Percentiles rank a stretch among this genome's conserved stretches.
Conservation (phyloP, 2,329 filamentous ascomycete genomes). For the Cladobotryum protrusum region DNA sequence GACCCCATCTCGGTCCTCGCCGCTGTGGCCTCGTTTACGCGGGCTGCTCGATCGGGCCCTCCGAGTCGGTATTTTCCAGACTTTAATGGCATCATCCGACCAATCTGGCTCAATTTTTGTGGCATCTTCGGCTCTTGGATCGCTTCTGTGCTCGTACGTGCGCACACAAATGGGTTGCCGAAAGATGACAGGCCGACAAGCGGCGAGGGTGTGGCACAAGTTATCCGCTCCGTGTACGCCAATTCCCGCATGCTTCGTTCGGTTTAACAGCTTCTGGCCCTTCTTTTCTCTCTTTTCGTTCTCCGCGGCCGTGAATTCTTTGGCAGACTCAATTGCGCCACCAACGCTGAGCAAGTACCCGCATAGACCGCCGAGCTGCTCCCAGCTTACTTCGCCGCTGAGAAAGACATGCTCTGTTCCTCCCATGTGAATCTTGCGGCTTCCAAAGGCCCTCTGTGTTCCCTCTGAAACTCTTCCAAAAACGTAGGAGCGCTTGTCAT, state of each 20-base stretch:
- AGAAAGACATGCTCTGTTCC: conserved; percentile 76
- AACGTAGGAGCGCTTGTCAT: conserved; percentile 75
- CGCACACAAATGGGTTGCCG: conserved; percentile 72
- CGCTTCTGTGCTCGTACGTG: conserved; percentile 58
- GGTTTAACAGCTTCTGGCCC: conserved; percentile 24
- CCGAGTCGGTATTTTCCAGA: conserved; percentile 69
- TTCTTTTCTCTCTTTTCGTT: conserved; percentile 37
- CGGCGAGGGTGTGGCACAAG: conserved; percentile 72
- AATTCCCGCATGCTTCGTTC: conserved; percentile 32
- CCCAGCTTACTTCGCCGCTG: conserved; percentile 71
- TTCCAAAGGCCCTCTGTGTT: conserved; percentile 68
- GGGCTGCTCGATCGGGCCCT: conserved; percentile 28
- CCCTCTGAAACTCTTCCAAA: conserved; percentile 82
- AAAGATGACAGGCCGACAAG: conserved; percentile 78
- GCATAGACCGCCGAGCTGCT: conserved; percentile 70
- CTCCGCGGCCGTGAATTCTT: conserved; percentile 32
- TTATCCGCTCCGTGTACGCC: conserved; percentile 78
- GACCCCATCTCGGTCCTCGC: not conserved
- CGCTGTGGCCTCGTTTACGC: conserved; percentile 26
- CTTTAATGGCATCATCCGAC: conserved; percentile 68
- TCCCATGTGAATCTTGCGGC: conserved; percentile 58
- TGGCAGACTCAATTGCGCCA: conserved; percentile 51
- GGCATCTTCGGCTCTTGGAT: conserved; percentile 28
- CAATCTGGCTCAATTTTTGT: conserved; percentile 54
- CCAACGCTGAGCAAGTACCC: conserved; percentile 82